Conservation (phyloP, 768 basidiomycete species). For the Lactarius tabidus region DNA sequence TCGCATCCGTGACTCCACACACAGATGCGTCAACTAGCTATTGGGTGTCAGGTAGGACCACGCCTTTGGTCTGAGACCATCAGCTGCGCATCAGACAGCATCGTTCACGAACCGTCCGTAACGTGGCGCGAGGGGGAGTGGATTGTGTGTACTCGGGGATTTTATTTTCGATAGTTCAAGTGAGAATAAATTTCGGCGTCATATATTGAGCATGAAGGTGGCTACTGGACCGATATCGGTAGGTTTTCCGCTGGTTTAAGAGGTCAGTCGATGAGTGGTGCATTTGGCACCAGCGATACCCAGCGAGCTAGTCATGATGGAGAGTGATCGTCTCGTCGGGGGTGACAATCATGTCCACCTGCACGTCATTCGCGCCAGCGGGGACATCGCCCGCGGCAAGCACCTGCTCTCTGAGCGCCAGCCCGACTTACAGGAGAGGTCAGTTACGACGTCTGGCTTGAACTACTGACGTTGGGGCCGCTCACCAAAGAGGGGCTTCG, state of each 20-base stretch:
- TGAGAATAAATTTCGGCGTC: background rate
- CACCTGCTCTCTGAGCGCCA: conserved; percentile 62
- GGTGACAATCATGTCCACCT: conserved; percentile 57
- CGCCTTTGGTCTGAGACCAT: background rate
- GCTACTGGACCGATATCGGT: background rate
- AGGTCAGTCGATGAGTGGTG: background rate
- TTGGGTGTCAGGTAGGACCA: background rate
- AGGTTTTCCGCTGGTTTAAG: background rate
- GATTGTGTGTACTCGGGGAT: background rate
- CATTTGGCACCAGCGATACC: background rate
- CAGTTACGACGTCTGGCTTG: conserved; percentile 8
- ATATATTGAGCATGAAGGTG: background rate
- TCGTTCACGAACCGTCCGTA: background rate
- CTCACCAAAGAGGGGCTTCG: conserved; percentile 58
- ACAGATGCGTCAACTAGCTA: background rate
- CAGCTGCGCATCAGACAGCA: background rate
- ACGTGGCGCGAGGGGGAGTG: background rate
- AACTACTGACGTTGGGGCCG: conserved; percentile 16
- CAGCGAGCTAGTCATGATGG: background rate
- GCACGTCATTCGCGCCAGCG: conserved; percentile 55
- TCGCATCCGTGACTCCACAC: background rate
- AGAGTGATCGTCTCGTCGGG: conserved; percentile 36
- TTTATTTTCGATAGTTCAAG: background rate
- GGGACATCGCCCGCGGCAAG: conserved; percentile 51
- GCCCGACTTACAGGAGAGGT: conserved; percentile 48